Conservation (phyloP, 192 early-diverging fungal species). For the Gonapodya sp. region DNA sequence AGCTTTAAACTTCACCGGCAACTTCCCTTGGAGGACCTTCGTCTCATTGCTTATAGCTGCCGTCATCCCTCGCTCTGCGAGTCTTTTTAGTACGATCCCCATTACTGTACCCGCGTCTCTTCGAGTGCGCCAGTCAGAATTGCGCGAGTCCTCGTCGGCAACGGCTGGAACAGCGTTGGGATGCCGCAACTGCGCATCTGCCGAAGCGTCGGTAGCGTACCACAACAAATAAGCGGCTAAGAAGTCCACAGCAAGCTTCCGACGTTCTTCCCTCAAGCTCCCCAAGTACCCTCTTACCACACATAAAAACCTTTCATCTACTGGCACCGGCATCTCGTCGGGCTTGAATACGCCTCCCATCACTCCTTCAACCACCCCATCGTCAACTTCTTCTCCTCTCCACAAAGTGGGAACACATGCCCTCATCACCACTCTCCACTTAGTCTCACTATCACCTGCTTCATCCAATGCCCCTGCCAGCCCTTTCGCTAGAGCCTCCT, state of each 20-base stretch:
- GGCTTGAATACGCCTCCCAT: background rate
- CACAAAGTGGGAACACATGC: background rate
- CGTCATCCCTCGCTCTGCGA: background rate
- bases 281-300: background rate
- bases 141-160: background rate
- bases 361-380: background rate
- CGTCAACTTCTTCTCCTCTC: background rate
- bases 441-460: background rate
- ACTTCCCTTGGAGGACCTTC: background rate
- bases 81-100: background rate
- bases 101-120: background rate
- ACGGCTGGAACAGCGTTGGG: background rate
- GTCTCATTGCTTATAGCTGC: background rate
- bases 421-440: background rate
- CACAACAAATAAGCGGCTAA: background rate
- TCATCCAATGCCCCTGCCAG: background rate
- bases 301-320: background rate
- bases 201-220: too few species aligned
- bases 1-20: background rate
- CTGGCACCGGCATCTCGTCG: background rate
- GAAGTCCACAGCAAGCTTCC: background rate
- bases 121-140: background rate
- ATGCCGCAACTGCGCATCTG: background rate
- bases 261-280: background rate
- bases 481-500: background rate